These are phyloP conservation scores for Coemansia sp. DNA, from an alignment of 192 early-diverging fungal species.

Conservation along the genomic window DNA sequence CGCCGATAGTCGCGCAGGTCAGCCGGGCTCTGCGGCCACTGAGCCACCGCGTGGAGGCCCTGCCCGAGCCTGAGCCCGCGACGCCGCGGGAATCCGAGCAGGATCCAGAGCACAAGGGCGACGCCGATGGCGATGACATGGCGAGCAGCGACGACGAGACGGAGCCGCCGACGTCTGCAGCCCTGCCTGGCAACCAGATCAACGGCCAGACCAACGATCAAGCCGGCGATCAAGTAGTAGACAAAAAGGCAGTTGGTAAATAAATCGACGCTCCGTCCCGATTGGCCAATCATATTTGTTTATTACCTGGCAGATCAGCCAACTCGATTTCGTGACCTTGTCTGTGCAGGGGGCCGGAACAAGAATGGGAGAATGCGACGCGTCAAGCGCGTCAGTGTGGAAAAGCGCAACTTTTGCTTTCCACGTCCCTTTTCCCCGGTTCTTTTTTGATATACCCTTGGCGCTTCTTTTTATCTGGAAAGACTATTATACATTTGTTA, in stretches of 20 bases:
- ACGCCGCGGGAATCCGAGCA: conserved; percentile 4
- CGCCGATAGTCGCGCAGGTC: conserved; percentile 33
- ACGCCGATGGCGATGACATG: conserved; percentile 6
- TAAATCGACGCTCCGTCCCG: background rate
- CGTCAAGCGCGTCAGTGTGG: background rate
- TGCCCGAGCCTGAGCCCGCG: conserved; percentile 18
- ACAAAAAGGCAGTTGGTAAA: background rate
- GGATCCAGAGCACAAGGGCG: conserved; percentile 7
- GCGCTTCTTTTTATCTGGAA: too few relatives aligned
- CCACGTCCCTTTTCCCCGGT: conserved; percentile 6
- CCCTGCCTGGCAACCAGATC: conserved; percentile 64
- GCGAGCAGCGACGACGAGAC: conserved; percentile 6
- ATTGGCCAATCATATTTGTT: background rate
- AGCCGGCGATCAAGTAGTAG: background rate
- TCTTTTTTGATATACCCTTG: conserved; percentile 3
- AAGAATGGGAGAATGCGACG: background rate
- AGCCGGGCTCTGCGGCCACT: conserved; percentile 41
- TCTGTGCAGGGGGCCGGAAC: background rate
- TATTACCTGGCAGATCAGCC: background rate
- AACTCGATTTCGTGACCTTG: conserved; percentile 3
- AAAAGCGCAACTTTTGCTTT: background rate
- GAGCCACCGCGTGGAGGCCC: conserved; percentile 18
- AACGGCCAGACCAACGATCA: conserved; percentile 15
- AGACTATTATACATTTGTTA: background rate
- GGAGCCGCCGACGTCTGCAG: conserved; percentile 60